Base-by-base conservation (phyloP, 1,284 basidiomycete genomes). In the Moesziomyces sp. region DNA sequence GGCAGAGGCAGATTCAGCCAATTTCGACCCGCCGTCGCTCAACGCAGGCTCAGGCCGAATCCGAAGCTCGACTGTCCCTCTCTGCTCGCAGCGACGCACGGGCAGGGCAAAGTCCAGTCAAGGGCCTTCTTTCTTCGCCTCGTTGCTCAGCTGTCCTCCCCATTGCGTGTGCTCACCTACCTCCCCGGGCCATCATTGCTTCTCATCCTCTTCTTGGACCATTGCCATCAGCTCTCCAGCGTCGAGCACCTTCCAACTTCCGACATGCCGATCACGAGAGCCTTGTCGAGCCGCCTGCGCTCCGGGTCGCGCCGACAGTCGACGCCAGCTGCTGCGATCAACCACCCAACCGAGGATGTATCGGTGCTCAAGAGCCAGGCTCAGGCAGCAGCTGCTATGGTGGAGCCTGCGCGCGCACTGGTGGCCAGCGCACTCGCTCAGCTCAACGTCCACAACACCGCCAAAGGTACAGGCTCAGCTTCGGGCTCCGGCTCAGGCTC, bases 251-350 rank as follows among this genome's bases (percentile, higher is more conserved):
- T 26, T 7, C 24, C 30, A 30, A 10, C 16, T 38, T n/a, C 46
- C 14, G 56, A 5, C 23, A 72, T 72, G 69, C 69, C 69, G n/a
- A 63, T 72, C 30, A 72, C 69, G 6, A 54, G 69, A 62, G 69
- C 69, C 6, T 26, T 67, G 26, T 72, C 69, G 24, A 58, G 58
- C 35, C 67, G 67, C 26, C 30, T 70, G 43, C 58, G 53, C 38
- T 52, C 60, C n/a, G 49, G 50, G 21, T 47, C 68, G 43, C 62
- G 48, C 28, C 58, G 52, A 35, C 53, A 58, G 45, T 16, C 58
- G 19, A 49, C 53, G 8, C 34, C 62, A 5, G 9, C 51, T 13
- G 9, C 51, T 13, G n/a, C 34, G 4, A 16, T 46, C 13, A 46
- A 65, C 19, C 14, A 35, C 40, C 45, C 51, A 28, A 28, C 47